Evolutionary conservation across 106 monocot genomes (phyloP).

Genomic region (Acanthochlamys bracteata): DNA sequence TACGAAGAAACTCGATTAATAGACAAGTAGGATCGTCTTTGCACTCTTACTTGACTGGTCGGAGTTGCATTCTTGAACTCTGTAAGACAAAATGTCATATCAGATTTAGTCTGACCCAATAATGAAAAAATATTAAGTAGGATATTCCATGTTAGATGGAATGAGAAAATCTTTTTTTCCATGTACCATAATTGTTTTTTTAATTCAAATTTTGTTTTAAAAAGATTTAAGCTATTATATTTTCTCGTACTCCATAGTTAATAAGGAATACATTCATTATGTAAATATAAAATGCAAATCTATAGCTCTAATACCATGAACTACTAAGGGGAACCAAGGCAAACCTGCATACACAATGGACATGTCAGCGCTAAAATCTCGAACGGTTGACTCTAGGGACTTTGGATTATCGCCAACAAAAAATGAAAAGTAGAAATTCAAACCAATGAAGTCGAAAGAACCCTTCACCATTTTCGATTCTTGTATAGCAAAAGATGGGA

Average conservation of each 20-base stretch:
- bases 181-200: too few relatives aligned
- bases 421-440: constrained; percentile 38
- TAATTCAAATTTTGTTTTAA: too few relatives aligned
- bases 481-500: constrained; percentile 27
- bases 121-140: too few relatives aligned
- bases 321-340: neutral
- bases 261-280: too few relatives aligned
- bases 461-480: constrained; percentile 20
- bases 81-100: constrained; percentile 1
- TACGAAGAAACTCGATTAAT: neutral
- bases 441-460: constrained; percentile 34
- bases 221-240: too few relatives aligned
- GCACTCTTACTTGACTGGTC: constrained; percentile 3
- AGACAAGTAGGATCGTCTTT: neutral
- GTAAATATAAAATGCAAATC: too few relatives aligned
- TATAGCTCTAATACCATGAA: too few relatives aligned
- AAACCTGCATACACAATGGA: constrained; percentile 15
- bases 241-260: too few relatives aligned
- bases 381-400: neutral
- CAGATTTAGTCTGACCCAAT: too few relatives aligned
- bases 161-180: too few relatives aligned
- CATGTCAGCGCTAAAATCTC: constrained; percentile 25
- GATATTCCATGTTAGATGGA: too few relatives aligned
- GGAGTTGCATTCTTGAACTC: constrained; percentile 19
- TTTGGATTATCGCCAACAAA: constrained; percentile 20